Conservation (phyloP, 495 filamentous ascomycete species). For the Tuber microsphaerosporum region DNA sequence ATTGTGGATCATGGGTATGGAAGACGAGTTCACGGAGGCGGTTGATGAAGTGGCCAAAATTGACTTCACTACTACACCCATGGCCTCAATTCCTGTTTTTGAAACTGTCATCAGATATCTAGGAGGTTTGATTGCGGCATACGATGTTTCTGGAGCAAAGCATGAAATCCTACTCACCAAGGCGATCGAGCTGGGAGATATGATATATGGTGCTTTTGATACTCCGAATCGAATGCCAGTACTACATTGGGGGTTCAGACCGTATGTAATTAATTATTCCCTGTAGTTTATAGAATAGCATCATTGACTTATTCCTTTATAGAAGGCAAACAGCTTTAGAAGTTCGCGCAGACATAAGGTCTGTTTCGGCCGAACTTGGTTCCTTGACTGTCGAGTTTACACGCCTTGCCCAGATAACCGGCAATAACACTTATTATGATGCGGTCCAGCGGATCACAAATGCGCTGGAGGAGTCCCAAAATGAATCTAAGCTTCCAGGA, state of each 20-base stretch:
- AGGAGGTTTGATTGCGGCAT: constrained; percentile 73
- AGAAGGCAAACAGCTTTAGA: constrained; percentile 24
- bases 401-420: constrained; percentile 81
- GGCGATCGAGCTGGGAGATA: constrained; percentile 77
- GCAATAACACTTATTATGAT: constrained; percentile 84
- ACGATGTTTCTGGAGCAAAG: constrained; percentile 69
- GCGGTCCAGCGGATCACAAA: constrained; percentile 87
- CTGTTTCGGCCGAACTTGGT: constrained; percentile 69
- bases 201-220: constrained; percentile 88
- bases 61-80: constrained; percentile 74
- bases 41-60: constrained; percentile 68
- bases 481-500: constrained; percentile 63
- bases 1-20: constrained; percentile 90
- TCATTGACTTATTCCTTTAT: constrained; percentile 21
- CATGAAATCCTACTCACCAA: constrained; percentile 64
- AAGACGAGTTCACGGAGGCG: constrained; percentile 83
- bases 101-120: constrained; percentile 86
- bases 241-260: constrained; percentile 60
- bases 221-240: constrained; percentile 94
- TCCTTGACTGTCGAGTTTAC: constrained; percentile 94
- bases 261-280: constrained; percentile 24
- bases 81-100: constrained; percentile 61
- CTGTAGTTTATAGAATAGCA: not conserved
- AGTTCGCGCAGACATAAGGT: constrained; percentile 16
- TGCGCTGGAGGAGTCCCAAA: constrained; percentile 72